These are phyloP conservation scores for Penicillium chermesinum DNA, from an alignment of 495 filamentous ascomycete species.

Conservation along the genomic window DNA sequence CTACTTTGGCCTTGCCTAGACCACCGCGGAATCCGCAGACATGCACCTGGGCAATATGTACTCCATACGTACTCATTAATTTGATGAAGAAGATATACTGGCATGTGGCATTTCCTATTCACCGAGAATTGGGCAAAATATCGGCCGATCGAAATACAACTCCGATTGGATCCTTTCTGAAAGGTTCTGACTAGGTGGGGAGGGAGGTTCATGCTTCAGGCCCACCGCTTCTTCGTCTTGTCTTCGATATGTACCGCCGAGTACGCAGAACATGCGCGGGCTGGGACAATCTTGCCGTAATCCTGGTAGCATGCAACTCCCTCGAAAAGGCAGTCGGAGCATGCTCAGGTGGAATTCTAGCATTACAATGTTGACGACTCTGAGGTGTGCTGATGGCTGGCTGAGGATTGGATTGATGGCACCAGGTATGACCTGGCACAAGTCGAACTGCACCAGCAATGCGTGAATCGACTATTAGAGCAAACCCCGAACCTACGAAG, in stretches of 20 bases:
- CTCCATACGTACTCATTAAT: no score
- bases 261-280: conserved; percentile 7
- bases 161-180: background rate
- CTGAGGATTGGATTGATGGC: no score
- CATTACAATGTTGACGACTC: no score
- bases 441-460: no score
- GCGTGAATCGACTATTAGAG: no score
- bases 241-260: background rate
- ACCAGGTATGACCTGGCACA: no score
- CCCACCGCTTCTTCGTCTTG: conserved; percentile 13
- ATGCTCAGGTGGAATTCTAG: no score
- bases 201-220: no score
- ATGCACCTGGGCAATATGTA: background rate
- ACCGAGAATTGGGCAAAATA: background rate
- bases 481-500: no score
- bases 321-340: conserved; percentile 9
- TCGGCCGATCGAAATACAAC: background rate
- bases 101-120: no score
- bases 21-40: background rate
- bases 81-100: no score
- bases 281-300: conserved; percentile 18
- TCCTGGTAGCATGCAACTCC: conserved; percentile 2
- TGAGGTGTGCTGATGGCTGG: no score
- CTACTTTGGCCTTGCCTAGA: background rate
- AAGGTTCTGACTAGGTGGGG: background rate